phyloP scores from a whole-genome alignment of 768 basidiomycete genomes.

The Calvatia gigantea region DNA sequence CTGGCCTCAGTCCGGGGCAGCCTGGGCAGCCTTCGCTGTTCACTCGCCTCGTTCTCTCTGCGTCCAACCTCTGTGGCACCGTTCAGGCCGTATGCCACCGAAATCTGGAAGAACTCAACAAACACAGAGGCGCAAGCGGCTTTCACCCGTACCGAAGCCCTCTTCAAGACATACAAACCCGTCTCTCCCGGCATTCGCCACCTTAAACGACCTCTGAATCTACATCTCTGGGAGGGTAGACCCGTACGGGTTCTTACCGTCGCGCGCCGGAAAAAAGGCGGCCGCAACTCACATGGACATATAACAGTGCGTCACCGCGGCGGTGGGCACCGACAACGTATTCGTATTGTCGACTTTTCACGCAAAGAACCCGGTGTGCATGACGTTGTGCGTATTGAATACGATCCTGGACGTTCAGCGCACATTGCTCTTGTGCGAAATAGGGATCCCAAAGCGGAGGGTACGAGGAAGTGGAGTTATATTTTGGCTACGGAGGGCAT shows the following conservation, averaged over 20 bases:
- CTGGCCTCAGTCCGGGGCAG: conserved; percentile 41
- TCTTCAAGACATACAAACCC: conserved; percentile 90
- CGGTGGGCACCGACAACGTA: conserved; percentile 86
- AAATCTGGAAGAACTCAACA: conserved; percentile 33
- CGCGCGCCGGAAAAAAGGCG: conserved; percentile 80
- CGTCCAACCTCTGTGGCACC: conserved; percentile 10
- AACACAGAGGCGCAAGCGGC: conserved; percentile 35
- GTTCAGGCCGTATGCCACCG: conserved; percentile 33
- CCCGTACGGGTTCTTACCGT: conserved; percentile 82
- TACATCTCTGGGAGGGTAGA: conserved; percentile 81
- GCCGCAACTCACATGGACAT: conserved; percentile 76
- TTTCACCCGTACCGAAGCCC: conserved; percentile 46
- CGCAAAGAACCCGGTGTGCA: conserved; percentile 76
- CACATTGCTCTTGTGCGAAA: conserved; percentile 89
- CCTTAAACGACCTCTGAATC: conserved; percentile 75
- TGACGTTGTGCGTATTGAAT: conserved; percentile 93
- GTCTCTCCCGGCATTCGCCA: conserved; percentile 85
- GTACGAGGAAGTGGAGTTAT: conserved; percentile 72
- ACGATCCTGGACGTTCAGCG: conserved; percentile 90
- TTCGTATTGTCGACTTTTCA: conserved; percentile 84
- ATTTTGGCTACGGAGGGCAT: conserved; percentile 91
- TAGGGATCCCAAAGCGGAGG: conserved; percentile 49
- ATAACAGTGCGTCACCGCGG: conserved; percentile 89
- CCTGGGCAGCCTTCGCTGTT: conserved; percentile 30
- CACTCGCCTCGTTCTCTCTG: conserved; percentile 20